Conservation (phyloP, 2,329 filamentous ascomycete genomes). For the Epicoccum sorghinum region DNA sequence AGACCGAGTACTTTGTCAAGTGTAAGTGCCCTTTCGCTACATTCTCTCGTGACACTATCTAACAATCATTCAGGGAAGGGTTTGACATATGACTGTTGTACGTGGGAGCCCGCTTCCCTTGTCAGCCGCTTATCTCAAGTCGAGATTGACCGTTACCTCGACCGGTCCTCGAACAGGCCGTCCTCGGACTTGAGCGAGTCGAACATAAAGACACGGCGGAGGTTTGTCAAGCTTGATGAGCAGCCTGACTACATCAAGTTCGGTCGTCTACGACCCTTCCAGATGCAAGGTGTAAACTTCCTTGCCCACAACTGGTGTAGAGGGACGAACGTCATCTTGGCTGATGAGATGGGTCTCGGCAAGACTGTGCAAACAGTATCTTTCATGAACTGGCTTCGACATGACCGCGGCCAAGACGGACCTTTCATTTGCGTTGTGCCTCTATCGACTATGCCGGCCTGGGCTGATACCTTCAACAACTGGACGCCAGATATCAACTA, state of each 20-base stretch:
- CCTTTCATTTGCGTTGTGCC: constrained; percentile 98
- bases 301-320: constrained; percentile 95
- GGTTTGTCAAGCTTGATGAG: constrained; percentile 65
- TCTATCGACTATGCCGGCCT: constrained; percentile 94
- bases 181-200: constrained; percentile 79
- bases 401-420: constrained; percentile 86
- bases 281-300: constrained; percentile 93
- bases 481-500: constrained; percentile 98
- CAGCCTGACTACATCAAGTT: constrained; percentile 86
- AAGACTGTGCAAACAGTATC: constrained; percentile 98
- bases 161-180: constrained; percentile 81
- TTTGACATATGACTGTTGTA: constrained; percentile 89
- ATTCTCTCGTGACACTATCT: constrained; percentile 25
- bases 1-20: constrained; percentile 90
- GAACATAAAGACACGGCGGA: constrained; percentile 71
- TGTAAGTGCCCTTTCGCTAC: constrained; percentile 58
- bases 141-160: constrained; percentile 89
- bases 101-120: constrained; percentile 83
- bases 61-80: constrained; percentile 67
- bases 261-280: constrained; percentile 89
- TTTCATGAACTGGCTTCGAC: constrained; percentile 95
- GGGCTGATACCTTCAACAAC: constrained; percentile 96
- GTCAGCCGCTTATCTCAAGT: constrained; percentile 80
- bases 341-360: constrained; percentile 97
- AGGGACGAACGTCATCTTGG: constrained; percentile 93